phyloP scores from a whole-genome alignment of 2,329 filamentous ascomycete species.

The Fusarium sp. region DNA sequence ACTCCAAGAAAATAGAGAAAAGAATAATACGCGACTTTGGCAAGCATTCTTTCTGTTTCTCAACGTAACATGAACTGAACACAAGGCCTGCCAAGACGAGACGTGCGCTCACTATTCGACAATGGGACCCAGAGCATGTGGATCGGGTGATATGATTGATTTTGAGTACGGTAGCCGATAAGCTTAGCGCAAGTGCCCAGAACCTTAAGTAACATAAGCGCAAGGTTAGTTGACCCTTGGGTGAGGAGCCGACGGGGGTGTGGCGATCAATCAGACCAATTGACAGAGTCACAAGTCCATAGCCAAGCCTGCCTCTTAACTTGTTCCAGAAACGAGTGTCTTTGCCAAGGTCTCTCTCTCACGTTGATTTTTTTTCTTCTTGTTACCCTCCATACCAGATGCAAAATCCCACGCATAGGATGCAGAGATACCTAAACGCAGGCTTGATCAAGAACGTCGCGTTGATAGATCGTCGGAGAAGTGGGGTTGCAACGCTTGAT shows the following conservation, averaged over 20 bases:
- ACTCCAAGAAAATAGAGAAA: neutral
- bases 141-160: slow-evolving; percentile 24
- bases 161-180: slow-evolving; percentile 34
- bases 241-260: slow-evolving; percentile 20
- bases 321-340: slow-evolving; percentile 29
- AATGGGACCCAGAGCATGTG: slow-evolving; percentile 1
- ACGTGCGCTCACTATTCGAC: slow-evolving; percentile 26
- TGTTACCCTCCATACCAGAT: slow-evolving; percentile 4
- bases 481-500: slow-evolving; percentile 3
- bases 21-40: slow-evolving; percentile 5
- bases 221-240: slow-evolving; percentile 27
- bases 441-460: slow-evolving; percentile 12
- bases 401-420: slow-evolving; percentile 16
- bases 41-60: slow-evolving; percentile 6
- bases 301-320: slow-evolving; percentile 33
- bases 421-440: slow-evolving; percentile 1
- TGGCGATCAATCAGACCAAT: slow-evolving; percentile 25
- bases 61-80: slow-evolving; percentile 11
- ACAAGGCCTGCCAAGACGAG: slow-evolving; percentile 19
- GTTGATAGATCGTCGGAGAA: neutral
- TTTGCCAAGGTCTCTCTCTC: slow-evolving; percentile 7
- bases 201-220: slow-evolving; percentile 43
- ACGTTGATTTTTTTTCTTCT: slow-evolving; percentile 2
- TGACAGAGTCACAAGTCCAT: neutral
- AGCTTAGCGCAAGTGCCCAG: slow-evolving; percentile 42